Evolutionary conservation across 371 early-diverging fungal genomes (phyloP), one percentile per base, ranked within the genome.

Genomic region (Mortierella sp.): DNA sequence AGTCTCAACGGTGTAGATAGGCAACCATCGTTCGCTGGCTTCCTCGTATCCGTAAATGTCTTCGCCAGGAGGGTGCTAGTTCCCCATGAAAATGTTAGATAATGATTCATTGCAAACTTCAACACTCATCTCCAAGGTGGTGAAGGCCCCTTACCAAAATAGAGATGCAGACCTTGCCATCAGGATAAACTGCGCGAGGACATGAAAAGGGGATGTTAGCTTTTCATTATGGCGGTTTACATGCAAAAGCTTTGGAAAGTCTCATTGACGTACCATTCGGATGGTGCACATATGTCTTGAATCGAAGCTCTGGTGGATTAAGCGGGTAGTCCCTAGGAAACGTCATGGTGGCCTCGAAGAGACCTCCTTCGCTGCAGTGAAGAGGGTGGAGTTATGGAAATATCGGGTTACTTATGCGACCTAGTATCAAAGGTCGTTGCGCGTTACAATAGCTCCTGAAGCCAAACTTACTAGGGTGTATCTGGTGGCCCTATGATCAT

Each of bases 21-120:
- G 98, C 50, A 92, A 83, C 98, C 98, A 98, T 49, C 98, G 85
- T 72, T 97, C 98, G 31, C 82, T 84, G 9, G 95, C 91, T 45
- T 89, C 76, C 72, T 97, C 98, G 69, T 97, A 96, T 18, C 96
- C 98, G 72, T 88, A 97, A 76, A 89, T 90, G 81, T 97, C 98
- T 63, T 93, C 93, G 70, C 86, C 90, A 61, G 87, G 90, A 56
- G 88, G 91, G 78, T 86, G 91, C 89, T 87, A 72, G 30, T 42
- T 23, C 49, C 31, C 13, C 1, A 38, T 30, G 12, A 27, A 18
- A 31, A 26, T 0, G 18, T 5, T 19, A 21, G 14, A 18, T 24
- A 14, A 43, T 13, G 0, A 27, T 2, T 34, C 10, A 42, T 6
- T 16, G 27, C 27, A 49, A 3, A 5, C n/a, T 12, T 34, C 7